Evolutionary conservation across 306 rosid species (phyloP).

Genomic region (Astragalus membranaceus): DNA sequence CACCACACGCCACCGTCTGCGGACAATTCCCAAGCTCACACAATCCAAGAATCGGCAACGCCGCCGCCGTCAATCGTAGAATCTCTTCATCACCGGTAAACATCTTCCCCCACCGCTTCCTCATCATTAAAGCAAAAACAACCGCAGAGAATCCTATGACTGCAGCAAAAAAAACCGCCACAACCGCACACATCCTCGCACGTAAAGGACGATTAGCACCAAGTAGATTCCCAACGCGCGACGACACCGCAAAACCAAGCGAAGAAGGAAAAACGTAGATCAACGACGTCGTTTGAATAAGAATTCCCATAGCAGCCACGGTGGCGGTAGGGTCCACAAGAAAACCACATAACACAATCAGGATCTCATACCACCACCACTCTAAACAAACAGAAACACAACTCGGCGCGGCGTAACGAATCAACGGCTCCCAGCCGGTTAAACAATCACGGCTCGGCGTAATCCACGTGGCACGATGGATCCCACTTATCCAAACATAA

Average conservation of each 20-base stretch:
- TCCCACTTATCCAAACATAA: slow-evolving; percentile 34
- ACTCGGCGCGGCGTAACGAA: slow-evolving; percentile 70
- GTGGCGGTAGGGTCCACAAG: slow-evolving; percentile 67
- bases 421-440: slow-evolving; percentile 57
- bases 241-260: slow-evolving; percentile 67
- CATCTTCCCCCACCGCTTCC: slow-evolving; percentile 61
- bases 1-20: slow-evolving; percentile 89
- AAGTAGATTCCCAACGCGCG: slow-evolving; percentile 81
- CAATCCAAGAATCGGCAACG: slow-evolving; percentile 77
- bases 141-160: slow-evolving; percentile 56
- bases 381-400: slow-evolving; percentile 89
- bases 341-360: slow-evolving; percentile 75
- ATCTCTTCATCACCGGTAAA: slow-evolving; percentile 55
- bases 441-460: slow-evolving; percentile 60
- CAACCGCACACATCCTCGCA: slow-evolving; percentile 52
- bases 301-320: slow-evolving; percentile 85
- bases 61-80: slow-evolving; percentile 52
- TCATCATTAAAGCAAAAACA: slow-evolving; percentile 48
- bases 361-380: slow-evolving; percentile 99
- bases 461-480: slow-evolving; percentile 55
- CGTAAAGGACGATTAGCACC: slow-evolving; percentile 46
- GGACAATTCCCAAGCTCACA: slow-evolving; percentile 97
- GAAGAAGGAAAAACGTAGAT: slow-evolving; percentile 88
- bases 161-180: slow-evolving; percentile 45
- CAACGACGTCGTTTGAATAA: slow-evolving; percentile 83